Evolutionary conservation across 352 stramenopile genomes (phyloP).

Genomic region (Blastocystis sp.): DNA sequence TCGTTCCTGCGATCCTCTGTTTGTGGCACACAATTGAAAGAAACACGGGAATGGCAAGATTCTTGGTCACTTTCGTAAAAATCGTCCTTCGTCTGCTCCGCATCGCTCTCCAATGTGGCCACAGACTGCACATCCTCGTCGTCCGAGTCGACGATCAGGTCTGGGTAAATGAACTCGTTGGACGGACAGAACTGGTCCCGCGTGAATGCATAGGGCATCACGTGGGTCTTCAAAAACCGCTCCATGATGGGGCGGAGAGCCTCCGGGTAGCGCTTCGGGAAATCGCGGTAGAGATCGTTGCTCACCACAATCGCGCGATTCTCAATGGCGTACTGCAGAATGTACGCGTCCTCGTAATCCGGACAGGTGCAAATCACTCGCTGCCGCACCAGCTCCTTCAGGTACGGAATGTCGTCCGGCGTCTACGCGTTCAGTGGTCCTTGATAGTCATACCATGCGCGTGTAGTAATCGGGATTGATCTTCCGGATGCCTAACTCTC

Average conservation of each 20-base stretch:
- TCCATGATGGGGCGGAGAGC: slow-evolving; percentile 27
- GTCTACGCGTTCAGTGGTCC: slow-evolving; percentile 5
- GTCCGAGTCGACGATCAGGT: slow-evolving; percentile 30
- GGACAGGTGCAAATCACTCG: not conserved
- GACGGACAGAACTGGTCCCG: not conserved
- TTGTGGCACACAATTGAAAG: slow-evolving; percentile 3
- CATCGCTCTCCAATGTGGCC: not conserved
- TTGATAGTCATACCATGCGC: not conserved
- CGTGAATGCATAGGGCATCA: slow-evolving; percentile 53
- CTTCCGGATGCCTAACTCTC: slow-evolving; percentile 4
- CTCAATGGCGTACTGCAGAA: slow-evolving; percentile 34
- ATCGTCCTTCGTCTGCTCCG: not conserved
- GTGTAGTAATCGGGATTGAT: slow-evolving; percentile 30
- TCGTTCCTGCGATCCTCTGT: not conserved
- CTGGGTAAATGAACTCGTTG: slow-evolving; percentile 44
- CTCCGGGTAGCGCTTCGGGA: slow-evolving; percentile 31
- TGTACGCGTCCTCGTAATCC: slow-evolving; percentile 51
- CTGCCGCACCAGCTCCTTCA: not conserved
- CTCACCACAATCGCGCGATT: slow-evolving; percentile 35
- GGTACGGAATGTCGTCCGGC: slow-evolving; percentile 30
- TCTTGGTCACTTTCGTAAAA: slow-evolving; percentile 14
- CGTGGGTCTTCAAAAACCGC: slow-evolving; percentile 10
- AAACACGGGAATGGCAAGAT: not conserved
- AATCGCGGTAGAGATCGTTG: slow-evolving; percentile 28
- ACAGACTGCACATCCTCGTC: not conserved